A percentile compares a stretch with the other conserved stretches of the same genome.
Conservation (phyloP, 2,329 filamentous ascomycete genomes). For the Dactylonectria macrodidyma region DNA sequence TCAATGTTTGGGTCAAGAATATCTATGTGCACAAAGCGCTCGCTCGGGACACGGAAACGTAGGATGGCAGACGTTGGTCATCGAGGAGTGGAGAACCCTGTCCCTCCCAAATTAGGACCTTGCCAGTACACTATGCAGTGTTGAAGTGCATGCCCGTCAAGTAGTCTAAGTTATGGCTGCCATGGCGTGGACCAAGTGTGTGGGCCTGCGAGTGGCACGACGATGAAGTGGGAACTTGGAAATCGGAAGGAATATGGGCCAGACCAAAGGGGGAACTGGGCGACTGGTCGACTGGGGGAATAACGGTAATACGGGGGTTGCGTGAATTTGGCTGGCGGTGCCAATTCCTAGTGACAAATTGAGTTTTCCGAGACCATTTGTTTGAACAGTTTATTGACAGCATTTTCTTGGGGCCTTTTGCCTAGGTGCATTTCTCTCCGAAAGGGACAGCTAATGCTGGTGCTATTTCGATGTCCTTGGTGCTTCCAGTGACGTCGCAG, state of each 20-base stretch:
- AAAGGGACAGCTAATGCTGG: not conserved
- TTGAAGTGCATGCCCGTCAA: no score
- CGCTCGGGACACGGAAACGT: no score
- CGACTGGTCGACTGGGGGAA: slow-evolving; percentile 12
- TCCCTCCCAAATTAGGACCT: not conserved
- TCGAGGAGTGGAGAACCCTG: not conserved
- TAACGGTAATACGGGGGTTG: slow-evolving; percentile 3
- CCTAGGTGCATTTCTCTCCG: no score
- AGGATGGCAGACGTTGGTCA: no score
- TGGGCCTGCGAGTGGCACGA: not conserved
- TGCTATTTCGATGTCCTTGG: not conserved
- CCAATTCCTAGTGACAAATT: not conserved
- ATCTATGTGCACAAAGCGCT: no score
- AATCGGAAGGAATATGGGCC: not conserved
- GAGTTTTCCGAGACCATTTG: no score
- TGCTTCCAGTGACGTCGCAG: slow-evolving; percentile 12
- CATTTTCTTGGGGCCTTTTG: no score
- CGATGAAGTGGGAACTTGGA: not conserved
- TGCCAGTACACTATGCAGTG: not conserved
- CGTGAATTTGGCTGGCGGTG: slow-evolving; percentile 6
- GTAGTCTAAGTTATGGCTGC: no score
- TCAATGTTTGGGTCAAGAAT: no score
- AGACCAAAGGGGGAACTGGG: not conserved
- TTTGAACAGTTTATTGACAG: no score
- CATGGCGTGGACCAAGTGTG: not conserved